Conservation (phyloP, 345 rosid genomes). For the Eucalyptus pauciflora region DNA sequence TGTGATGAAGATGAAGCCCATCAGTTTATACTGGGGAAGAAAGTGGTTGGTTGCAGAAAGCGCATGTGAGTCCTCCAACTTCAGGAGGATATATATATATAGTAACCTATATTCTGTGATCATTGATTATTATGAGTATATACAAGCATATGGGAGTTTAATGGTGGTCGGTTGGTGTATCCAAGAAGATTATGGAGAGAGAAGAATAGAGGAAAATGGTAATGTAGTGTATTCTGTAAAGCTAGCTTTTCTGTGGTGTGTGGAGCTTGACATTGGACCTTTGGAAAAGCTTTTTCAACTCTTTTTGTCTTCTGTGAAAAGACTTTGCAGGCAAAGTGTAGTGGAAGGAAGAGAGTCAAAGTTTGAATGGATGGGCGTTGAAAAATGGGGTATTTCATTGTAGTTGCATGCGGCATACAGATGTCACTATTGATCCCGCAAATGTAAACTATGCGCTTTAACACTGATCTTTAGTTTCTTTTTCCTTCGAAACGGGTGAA, state of each 20-base stretch:
- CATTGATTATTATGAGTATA: not conserved
- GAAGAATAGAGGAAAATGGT: not conserved
- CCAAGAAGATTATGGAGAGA: not conserved
- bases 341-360: not conserved
- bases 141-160: not conserved
- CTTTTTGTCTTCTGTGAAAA: not conserved
- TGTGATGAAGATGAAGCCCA: not conserved
- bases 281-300: not conserved
- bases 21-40: not conserved
- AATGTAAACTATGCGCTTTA: not conserved
- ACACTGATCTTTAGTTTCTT: not conserved
- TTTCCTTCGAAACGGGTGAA: not conserved
- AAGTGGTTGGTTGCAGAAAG: not conserved
- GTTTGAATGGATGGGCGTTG: not conserved
- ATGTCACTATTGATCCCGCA: not conserved
- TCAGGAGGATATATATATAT: not conserved
- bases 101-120: not conserved
- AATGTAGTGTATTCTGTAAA: not conserved
- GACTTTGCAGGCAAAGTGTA: not conserved
- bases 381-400: not conserved
- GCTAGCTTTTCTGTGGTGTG: not conserved
- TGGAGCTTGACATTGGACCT: not conserved
- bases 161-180: not conserved
- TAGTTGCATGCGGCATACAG: not conserved
- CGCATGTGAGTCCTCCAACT: not conserved